phyloP scores from a whole-genome alignment of 805 yeast species.

The Metschnikowia corniflorae region DNA sequence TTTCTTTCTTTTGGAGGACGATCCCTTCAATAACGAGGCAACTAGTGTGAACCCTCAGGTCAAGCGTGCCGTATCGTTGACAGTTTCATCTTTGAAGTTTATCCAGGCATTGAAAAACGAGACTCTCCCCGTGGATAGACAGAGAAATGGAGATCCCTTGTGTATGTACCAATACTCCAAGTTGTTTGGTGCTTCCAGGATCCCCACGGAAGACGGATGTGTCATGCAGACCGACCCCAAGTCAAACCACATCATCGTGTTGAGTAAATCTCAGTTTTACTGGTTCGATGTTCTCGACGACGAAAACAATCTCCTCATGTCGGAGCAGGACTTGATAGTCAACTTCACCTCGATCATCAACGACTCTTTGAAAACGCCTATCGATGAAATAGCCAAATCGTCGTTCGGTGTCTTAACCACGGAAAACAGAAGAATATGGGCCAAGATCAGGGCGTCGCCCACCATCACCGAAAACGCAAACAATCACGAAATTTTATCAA shows the following conservation, averaged over 20 bases:
- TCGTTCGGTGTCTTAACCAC: constrained; percentile 90
- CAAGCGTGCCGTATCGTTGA: constrained; percentile 75
- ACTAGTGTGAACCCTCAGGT: constrained; percentile 53
- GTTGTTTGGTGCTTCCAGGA: constrained; percentile 82
- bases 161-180: constrained; percentile 92
- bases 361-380: constrained; percentile 58
- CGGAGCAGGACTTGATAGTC: constrained; percentile 70
- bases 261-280: constrained; percentile 84
- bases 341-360: constrained; percentile 72
- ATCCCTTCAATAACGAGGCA: constrained; percentile 67
- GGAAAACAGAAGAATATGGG: constrained; percentile 87
- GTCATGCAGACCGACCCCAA: constrained; percentile 75
- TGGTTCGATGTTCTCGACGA: constrained; percentile 91
- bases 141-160: constrained; percentile 58
- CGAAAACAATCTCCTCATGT: constrained; percentile 64
- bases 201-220: constrained; percentile 78
- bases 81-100: constrained; percentile 74
- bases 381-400: constrained; percentile 62
- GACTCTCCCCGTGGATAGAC: constrained; percentile 66
- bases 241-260: constrained; percentile 76
- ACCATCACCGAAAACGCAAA: constrained; percentile 40
- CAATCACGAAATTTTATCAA: constrained; percentile 68
- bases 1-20: constrained; percentile 85
- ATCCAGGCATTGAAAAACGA: constrained; percentile 73
- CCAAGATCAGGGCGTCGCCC: constrained; percentile 57